Evolutionary conservation across 371 early-diverging fungal genomes (phyloP), one percentile per base, ranked within the genome.

Genomic region (Fennellomyces sp.): DNA sequence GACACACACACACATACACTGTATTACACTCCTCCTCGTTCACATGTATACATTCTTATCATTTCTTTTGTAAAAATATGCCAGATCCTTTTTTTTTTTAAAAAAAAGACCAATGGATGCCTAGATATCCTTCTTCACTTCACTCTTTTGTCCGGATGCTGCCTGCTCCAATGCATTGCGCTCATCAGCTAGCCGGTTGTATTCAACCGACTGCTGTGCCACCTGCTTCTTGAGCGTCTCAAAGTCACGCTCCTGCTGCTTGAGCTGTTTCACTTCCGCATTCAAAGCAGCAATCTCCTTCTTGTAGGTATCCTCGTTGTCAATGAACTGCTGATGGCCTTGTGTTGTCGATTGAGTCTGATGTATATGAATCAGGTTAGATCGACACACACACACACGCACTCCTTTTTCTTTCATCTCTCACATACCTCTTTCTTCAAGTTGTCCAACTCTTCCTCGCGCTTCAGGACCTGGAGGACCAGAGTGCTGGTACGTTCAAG

Each of bases 141-240:
- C 69, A 15, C 5, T 26, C 27, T 42, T 47, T 59, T 62, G 60
- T 29, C 51, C 52, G 3, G 50, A 28, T 13, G 49, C 64, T 19
- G 64, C 52, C 36, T 52, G 76, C 68, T 88, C 87, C 58, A 92
- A 70, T 47, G 66, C 75, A 58, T 79, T 86, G 58, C 83, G 85
- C 53, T 84, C 78, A 56, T 92, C 92, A 10, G 90, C 82, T 57
- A 95, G 68, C 49, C 88, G 85, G 76, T 88, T 76, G 69, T 92
- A 95, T 68, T 93, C 93, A 5, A 75, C 70, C 35, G 86, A 65
- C 63, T 86, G 87, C 52, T 88, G 84, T 54, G 75, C 77, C 11
- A 88, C 88, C 68, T 94, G 92, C 65, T 90, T 88, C 75, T 91
- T 91, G 58, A 95, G 71, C 12, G 81, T 85, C 38, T 89, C 91